A percentile compares a stretch with the other conserved stretches of the same genome.
Conservation (phyloP, 1,284 basidiomycete species). For the Leccinum solheimii region DNA sequence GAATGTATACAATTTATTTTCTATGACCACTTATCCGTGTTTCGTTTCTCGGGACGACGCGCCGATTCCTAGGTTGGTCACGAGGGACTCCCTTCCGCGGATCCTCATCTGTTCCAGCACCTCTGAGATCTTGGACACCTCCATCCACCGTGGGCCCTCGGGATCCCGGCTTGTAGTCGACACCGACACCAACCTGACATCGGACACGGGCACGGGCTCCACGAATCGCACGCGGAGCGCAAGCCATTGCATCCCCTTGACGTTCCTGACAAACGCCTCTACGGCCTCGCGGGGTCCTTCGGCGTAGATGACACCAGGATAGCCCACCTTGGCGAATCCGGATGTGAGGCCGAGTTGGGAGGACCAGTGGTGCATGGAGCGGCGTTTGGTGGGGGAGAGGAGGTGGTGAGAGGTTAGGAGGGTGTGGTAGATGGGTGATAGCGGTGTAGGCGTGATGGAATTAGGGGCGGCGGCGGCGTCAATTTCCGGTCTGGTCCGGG, state of each 20-base stretch:
- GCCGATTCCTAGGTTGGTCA: slow-evolving; percentile 69
- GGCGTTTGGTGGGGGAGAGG: slow-evolving; percentile 66
- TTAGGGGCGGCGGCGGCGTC: not conserved
- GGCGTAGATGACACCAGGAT: slow-evolving; percentile 74
- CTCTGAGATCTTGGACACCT: slow-evolving; percentile 70
- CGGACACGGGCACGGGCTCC: slow-evolving; percentile 22
- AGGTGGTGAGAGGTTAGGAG: slow-evolving; percentile 73
- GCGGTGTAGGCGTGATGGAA: not conserved
- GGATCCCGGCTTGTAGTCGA: not conserved
- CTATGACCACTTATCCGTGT: not conserved
- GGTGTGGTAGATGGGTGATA: slow-evolving; percentile 46
- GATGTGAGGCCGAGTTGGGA: slow-evolving; percentile 49
- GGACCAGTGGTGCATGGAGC: slow-evolving; percentile 60
- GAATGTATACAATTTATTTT: not conserved
- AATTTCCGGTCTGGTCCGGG: not conserved
- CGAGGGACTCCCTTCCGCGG: slow-evolving; percentile 53
- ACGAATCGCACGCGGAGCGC: slow-evolving; percentile 55
- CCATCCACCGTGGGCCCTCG: slow-evolving; percentile 41
- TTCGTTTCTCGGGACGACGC: slow-evolving; percentile 24
- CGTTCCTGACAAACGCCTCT: slow-evolving; percentile 63
- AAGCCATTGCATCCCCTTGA: slow-evolving; percentile 79
- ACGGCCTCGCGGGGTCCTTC: slow-evolving; percentile 54
- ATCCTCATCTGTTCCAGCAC: slow-evolving; percentile 66
- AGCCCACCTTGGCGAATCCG: slow-evolving; percentile 73
- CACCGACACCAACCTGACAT: not conserved